Conservation (phyloP, 1,284 basidiomycete species). For the Leccinum laetum region DNA sequence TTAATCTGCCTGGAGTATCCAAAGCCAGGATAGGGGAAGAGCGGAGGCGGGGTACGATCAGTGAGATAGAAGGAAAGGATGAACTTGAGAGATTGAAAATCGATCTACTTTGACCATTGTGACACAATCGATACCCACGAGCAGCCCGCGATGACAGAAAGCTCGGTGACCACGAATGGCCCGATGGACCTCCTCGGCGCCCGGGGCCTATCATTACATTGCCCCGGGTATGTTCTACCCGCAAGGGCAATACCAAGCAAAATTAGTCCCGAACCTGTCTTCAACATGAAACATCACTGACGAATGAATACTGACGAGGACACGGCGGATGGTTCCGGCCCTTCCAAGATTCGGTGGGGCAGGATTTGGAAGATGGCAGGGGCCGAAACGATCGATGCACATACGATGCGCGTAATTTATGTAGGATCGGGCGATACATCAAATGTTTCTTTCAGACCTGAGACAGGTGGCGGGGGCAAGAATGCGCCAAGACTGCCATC, state of each 20-base stretch:
- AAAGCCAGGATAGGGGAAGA: background rate
- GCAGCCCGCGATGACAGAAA: background rate
- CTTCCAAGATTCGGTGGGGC: background rate
- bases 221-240: background rate
- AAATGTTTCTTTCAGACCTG: slow-evolving; percentile 8
- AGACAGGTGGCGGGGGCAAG: slow-evolving; percentile 9
- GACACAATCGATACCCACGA: background rate
- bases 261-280: slow-evolving; percentile 2
- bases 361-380: background rate
- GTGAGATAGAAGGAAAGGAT: background rate
- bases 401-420: slow-evolving; percentile 7
- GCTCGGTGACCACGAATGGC: background rate
- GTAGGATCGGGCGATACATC: background rate
- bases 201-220: background rate
- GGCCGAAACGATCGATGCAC: background rate
- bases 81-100: background rate
- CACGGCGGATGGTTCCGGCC: background rate
- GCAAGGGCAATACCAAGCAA: background rate
- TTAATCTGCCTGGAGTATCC: background rate
- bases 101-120: background rate
- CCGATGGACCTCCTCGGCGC: background rate
- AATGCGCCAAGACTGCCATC: background rate
- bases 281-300: slow-evolving; percentile 16
- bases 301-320: background rate
- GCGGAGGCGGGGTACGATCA: background rate